A percentile compares a stretch with the other conserved stretches of the same genome.
These are phyloP conservation scores for Adansonia grandidieri DNA, from an alignment of 441 rosid species.

Conservation along the genomic window DNA sequence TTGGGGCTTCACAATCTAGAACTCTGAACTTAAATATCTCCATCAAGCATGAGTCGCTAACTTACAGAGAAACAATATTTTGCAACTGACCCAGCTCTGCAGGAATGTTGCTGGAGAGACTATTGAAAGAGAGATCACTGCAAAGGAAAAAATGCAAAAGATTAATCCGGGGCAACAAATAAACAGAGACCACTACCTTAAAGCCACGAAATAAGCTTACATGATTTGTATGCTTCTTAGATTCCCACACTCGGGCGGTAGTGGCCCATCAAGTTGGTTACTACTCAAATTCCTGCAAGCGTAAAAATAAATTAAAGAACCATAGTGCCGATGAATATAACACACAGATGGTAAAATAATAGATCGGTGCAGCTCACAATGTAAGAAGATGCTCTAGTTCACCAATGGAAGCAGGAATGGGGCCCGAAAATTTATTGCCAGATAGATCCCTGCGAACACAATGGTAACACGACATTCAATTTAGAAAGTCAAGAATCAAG, in stretches of 20 bases:
- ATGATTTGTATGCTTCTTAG: constrained; percentile 77
- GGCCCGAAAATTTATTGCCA: constrained; percentile 70
- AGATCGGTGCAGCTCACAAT: not conserved
- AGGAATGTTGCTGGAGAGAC: constrained; percentile 69
- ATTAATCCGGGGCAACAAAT: not conserved
- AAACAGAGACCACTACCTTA: not conserved
- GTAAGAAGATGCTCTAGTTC: constrained; percentile 68
- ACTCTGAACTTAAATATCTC: not conserved
- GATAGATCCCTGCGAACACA: constrained; percentile 74
- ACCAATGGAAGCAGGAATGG: constrained; percentile 26
- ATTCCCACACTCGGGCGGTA: constrained; percentile 84
- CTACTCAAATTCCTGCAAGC: constrained; percentile 72
- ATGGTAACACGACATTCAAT: too few relatives aligned
- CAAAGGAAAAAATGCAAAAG: not conserved
- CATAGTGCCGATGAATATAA: not conserved
- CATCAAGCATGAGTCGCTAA: not conserved
- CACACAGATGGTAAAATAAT: not conserved
- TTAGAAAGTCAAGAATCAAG: too few relatives aligned
- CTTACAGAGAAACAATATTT: constrained; percentile 77
- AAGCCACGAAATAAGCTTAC: constrained; percentile 36
- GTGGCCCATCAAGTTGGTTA: constrained; percentile 60
- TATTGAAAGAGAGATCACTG: constrained; percentile 83
- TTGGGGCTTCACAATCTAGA: not conserved
- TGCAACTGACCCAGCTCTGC: constrained; percentile 83
- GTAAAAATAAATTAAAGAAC: constrained; percentile 18